Conservation (phyloP, 2,329 filamentous ascomycete species). For the Alternaria dauci region DNA sequence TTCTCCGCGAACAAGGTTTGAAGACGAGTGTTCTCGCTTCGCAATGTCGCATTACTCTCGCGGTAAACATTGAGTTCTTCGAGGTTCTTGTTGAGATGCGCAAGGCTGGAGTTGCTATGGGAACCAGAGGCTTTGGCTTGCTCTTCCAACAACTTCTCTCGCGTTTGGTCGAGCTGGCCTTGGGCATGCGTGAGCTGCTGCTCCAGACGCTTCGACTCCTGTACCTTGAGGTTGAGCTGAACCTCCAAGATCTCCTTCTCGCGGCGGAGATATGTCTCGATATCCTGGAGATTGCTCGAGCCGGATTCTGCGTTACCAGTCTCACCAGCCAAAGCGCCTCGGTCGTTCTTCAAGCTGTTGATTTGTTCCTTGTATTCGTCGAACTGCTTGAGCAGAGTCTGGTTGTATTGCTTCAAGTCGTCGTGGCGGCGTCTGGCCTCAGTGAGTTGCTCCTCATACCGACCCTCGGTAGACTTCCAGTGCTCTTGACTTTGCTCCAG, state of each 20-base stretch:
- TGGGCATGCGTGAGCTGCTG: slow-evolving; percentile 90
- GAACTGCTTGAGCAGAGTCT: slow-evolving; percentile 86
- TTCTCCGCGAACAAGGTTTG: slow-evolving; percentile 80
- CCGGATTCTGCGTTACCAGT: slow-evolving; percentile 62
- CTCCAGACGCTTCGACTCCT: slow-evolving; percentile 86
- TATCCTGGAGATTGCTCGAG: slow-evolving; percentile 81
- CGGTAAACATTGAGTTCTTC: slow-evolving; percentile 96
- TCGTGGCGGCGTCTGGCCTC: slow-evolving; percentile 82
- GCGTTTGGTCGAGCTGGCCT: slow-evolving; percentile 85
- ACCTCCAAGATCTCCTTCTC: slow-evolving; percentile 99
- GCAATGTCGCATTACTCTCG: slow-evolving; percentile 90
- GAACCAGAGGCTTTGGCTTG: slow-evolving; percentile 76
- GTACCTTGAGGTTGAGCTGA: slow-evolving; percentile 88
- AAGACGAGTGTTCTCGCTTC: slow-evolving; percentile 82
- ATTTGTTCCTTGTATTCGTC: slow-evolving; percentile 85
- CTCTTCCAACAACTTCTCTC: slow-evolving; percentile 90
- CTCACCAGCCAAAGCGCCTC: slow-evolving; percentile 65
- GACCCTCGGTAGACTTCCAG: slow-evolving; percentile 82
- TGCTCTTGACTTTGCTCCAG: slow-evolving; percentile 83
- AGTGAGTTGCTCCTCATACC: slow-evolving; percentile 82
- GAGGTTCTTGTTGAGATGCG: slow-evolving; percentile 91
- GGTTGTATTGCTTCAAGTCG: slow-evolving; percentile 88
- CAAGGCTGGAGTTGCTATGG: slow-evolving; percentile 78
- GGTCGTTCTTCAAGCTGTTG: slow-evolving; percentile 77
- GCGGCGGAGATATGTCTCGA: slow-evolving; percentile 88